Conservation (phyloP, 1,284 basidiomycete genomes). For the Sanghuangporus baumii region DNA sequence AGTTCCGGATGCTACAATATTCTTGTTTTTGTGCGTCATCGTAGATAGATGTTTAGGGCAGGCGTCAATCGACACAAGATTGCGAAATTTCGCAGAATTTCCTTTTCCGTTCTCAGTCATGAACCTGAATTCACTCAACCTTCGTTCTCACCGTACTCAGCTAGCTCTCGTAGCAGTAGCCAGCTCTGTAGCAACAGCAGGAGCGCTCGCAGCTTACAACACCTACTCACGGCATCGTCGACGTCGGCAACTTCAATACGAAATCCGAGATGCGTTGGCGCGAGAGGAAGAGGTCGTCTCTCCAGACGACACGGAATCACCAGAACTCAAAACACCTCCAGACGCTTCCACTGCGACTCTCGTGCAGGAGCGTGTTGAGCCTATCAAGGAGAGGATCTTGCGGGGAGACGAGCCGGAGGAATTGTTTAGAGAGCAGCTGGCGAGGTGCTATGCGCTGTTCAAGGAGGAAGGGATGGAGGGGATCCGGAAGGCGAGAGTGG, state of each 20-base stretch:
- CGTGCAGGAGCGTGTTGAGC: conserved; percentile 7
- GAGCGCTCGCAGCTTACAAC: conserved; percentile 51
- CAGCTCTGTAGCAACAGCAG: conserved; percentile 57
- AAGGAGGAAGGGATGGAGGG: conserved; percentile 85
- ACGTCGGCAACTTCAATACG: conserved; percentile 49
- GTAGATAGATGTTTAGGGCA: no score
- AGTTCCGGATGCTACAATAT: no score
- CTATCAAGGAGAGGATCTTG: conserved; percentile 9
- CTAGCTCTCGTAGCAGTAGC: conserved; percentile 55
- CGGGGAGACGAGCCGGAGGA: conserved; percentile 25
- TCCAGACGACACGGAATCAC: conserved; percentile 4
- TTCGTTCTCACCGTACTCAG: conserved; percentile 42
- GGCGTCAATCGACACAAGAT: no score
- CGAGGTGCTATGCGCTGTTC: conserved; percentile 93
- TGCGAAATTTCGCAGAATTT: no score
- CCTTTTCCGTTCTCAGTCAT: neutral
- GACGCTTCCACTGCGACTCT: conserved; percentile 3
- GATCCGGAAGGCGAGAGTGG: conserved; percentile 74
- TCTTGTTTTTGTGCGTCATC: no score
- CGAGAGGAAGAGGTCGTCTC: conserved; percentile 2
- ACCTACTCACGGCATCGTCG: conserved; percentile 41
- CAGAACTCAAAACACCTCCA: conserved; percentile 8
- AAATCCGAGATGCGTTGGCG: conserved; percentile 32
- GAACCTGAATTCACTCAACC: neutral
- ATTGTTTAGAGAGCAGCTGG: conserved; percentile 80